Conservation (phyloP, 2,329 filamentous ascomycete species). For the Chrysosporium keratinophilum region DNA sequence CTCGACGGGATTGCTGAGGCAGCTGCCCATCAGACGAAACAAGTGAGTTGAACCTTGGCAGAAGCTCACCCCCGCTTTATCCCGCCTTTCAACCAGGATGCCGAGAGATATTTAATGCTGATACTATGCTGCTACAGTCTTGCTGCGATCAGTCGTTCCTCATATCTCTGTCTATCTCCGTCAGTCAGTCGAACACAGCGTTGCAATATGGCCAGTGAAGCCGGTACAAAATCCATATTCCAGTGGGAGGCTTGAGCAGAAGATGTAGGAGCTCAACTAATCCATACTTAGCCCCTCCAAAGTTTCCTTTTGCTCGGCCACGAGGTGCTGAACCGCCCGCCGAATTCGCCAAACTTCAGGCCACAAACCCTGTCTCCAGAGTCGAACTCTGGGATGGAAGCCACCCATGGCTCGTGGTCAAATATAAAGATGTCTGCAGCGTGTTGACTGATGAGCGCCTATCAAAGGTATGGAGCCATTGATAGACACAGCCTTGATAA, state of each 20-base stretch:
- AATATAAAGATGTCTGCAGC: slow-evolving; percentile 39
- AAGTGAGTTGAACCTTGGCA: slow-evolving; percentile 3
- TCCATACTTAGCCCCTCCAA: slow-evolving; percentile 11
- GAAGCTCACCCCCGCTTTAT: neutral
- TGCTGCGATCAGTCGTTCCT: neutral
- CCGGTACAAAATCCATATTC: slow-evolving; percentile 21
- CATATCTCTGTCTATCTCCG: neutral
- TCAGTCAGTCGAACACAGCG: neutral
- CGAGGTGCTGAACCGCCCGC: slow-evolving; percentile 34
- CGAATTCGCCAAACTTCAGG: slow-evolving; percentile 38
- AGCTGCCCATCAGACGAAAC: slow-evolving; percentile 3
- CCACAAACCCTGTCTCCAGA: slow-evolving; percentile 36
- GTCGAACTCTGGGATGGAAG: slow-evolving; percentile 42
- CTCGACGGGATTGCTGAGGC: slow-evolving; percentile 4
- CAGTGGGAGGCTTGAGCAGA: neutral
- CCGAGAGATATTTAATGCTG: neutral
- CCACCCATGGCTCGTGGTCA: slow-evolving; percentile 40
- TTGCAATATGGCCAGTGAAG: slow-evolving; percentile 4
- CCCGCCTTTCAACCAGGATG: neutral
- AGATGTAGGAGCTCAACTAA: neutral
- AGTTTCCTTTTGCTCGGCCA: slow-evolving; percentile 35
- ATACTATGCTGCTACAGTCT: neutral
- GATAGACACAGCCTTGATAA: neutral
- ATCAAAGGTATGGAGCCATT: slow-evolving; percentile 32
- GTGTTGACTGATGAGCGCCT: slow-evolving; percentile 39